A percentile compares a stretch with the other conserved stretches of the same genome.
phyloP scores from a whole-genome alignment of 2,329 filamentous ascomycete species.

The Elsinoe australis region DNA sequence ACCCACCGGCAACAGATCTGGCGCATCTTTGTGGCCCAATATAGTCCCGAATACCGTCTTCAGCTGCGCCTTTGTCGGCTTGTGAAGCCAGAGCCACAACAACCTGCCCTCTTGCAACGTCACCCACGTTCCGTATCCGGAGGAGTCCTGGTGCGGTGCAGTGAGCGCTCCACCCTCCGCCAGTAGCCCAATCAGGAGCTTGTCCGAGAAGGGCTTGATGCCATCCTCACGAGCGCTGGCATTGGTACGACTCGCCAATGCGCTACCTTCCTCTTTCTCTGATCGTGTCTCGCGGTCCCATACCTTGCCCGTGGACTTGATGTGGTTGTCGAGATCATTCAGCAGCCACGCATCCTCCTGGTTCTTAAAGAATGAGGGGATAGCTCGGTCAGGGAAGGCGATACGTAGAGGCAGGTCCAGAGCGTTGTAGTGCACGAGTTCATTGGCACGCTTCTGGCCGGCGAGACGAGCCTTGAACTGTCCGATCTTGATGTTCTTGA shows the following conservation, averaged over 20 bases:
- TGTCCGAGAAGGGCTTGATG: not conserved
- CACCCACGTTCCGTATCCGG: conserved; percentile 1
- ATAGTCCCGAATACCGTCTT: not conserved
- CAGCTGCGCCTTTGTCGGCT: not conserved
- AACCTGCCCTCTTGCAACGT: not conserved
- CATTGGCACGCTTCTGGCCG: not conserved
- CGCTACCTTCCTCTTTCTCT: not conserved
- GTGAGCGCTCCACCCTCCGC: conserved; percentile 1
- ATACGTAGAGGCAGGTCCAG: not conserved
- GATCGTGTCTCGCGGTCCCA: too few relatives aligned
- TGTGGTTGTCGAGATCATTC: conserved; percentile 3
- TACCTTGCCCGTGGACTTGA: not conserved
- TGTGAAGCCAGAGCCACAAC: conserved; percentile 2
- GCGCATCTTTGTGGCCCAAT: not conserved
- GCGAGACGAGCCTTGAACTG: not conserved
- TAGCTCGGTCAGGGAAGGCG: not conserved
- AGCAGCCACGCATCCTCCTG: not conserved
- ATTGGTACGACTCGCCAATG: not conserved
- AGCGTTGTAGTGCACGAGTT: conserved; percentile 7
- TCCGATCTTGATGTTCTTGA: not conserved
- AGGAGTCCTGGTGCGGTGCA: conserved; percentile 3
- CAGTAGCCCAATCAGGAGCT: not conserved
- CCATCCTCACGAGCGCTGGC: not conserved
- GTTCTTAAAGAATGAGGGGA: not conserved
- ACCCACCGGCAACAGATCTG: not conserved